Evolutionary conservation across 1,139 yeast species (phyloP), one percentile per base, ranked within the genome.

Genomic region (Suhomyces panamericanus): DNA sequence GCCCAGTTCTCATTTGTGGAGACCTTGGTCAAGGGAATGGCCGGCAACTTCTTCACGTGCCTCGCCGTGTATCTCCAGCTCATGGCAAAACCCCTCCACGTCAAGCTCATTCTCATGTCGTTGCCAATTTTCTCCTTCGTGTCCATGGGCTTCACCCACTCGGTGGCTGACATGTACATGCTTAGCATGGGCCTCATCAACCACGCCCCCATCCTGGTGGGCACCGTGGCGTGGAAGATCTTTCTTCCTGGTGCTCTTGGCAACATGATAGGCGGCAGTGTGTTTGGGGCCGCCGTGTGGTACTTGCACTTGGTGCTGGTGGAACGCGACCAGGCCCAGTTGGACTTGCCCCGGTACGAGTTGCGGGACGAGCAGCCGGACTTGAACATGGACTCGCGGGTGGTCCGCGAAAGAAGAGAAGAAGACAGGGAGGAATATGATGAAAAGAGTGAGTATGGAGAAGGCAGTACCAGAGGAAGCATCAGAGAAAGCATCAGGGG

Each of bases 311-410:
- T 86, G 43, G 74, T 77, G 32, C 85, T 81, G 38, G 89, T 86
- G 27, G 95, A 86, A 58, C 65, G 76, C 49, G 95, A 86, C 63
- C 78, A 81, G 60, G 73, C 73, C 51, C 58, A 67, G 41, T 67
- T 85, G 60, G 73, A 80, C 30, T 70, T 86, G 49, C 95, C 95
- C 8, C 67, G 70, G 38, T 85, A 78, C 53, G 90, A 83, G 32
- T 80, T 82, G 42, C 74, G 83, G 54, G 95, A 86, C 64, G 93
- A 85, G 60, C 93, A 85, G 55, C 93, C 95, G 2, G 86, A 85
- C 57, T 66, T 85, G 52, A 83, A 82, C 52, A 74, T 80, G 68
- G 95, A 86, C 59, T 85, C 91, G 3, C 75, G 93, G 64, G 93
- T 86, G 14, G 85, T 85, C 7, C 27, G 33, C 32, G 39, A 20